These are phyloP conservation scores for Fusarium hainanense DNA, from an alignment of 2,329 filamentous ascomycete species.

Conservation along the genomic window DNA sequence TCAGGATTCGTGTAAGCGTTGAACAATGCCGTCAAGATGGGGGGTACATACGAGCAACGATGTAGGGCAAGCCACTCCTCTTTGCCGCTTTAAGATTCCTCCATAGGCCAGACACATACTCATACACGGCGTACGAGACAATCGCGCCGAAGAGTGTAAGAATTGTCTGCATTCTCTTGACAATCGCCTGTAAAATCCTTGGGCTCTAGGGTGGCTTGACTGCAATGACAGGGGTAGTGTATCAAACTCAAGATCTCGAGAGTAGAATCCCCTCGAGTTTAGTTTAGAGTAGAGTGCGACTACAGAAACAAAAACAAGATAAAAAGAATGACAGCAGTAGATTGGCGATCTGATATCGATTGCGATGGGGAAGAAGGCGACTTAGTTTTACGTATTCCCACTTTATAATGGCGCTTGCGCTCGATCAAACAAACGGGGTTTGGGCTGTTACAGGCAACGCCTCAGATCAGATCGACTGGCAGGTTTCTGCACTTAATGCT, in stretches of 20 bases:
- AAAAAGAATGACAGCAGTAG: neutral
- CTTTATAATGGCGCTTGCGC: neutral
- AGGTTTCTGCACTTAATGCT: neutral
- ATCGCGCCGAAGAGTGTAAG: slow-evolving; percentile 48
- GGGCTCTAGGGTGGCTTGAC: slow-evolving; percentile 8
- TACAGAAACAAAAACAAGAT: neutral
- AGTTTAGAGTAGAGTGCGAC: neutral
- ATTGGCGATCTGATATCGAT: neutral
- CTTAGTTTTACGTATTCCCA: neutral
- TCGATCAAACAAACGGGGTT: neutral
- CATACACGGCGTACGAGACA: slow-evolving; percentile 51
- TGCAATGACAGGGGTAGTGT: neutral
- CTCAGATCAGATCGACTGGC: neutral
- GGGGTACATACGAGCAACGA: slow-evolving; percentile 60
- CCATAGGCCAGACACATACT: slow-evolving; percentile 50
- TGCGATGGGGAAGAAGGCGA: neutral
- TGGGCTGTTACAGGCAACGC: neutral
- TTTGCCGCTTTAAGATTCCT: slow-evolving; percentile 63
- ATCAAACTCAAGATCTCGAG: neutral
- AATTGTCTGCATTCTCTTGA: slow-evolving; percentile 51
- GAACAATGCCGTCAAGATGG: neutral
- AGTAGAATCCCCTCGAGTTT: neutral
- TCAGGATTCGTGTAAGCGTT: neutral
- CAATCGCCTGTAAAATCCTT: neutral
- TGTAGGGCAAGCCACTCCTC: slow-evolving; percentile 63